A percentile compares a stretch with the other conserved stretches of the same genome.
phyloP scores from a whole-genome alignment of 495 filamentous ascomycete genomes.

The Darksidea phi region DNA sequence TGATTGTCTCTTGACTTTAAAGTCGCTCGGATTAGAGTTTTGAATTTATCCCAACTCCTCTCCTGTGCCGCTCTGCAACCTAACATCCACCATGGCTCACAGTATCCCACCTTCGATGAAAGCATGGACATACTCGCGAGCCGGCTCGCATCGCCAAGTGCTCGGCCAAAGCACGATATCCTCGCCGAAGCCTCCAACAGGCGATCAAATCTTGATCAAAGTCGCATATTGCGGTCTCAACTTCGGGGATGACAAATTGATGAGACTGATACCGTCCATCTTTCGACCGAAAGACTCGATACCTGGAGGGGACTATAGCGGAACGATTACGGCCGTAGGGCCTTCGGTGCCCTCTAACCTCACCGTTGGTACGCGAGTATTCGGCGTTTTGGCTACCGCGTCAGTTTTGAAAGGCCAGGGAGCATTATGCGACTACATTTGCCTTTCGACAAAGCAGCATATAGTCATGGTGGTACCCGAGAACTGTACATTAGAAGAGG shows the following conservation, averaged over 20 bases:
- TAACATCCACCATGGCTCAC: not conserved
- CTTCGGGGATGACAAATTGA: conserved; percentile 42
- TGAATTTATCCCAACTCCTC: too few relatives aligned
- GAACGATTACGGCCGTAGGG: conserved; percentile 41
- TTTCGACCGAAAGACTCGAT: conserved; percentile 40
- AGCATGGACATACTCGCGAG: conserved; percentile 38
- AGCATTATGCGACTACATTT: conserved; percentile 41
- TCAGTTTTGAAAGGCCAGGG: conserved; percentile 31
- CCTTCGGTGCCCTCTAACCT: conserved; percentile 23
- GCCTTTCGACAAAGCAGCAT: conserved; percentile 33
- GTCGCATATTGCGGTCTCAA: conserved; percentile 46
- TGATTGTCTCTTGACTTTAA: too few relatives aligned
- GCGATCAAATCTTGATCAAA: conserved; percentile 40
- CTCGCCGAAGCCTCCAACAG: conserved; percentile 13
- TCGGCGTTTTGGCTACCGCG: conserved; percentile 38
- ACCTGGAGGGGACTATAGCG: conserved; percentile 48
- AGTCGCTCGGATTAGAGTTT: too few relatives aligned
- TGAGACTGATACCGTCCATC: conserved; percentile 40
- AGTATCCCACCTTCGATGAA: conserved; percentile 13
- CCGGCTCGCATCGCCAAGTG: conserved; percentile 25
- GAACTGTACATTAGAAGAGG: conserved; percentile 28
- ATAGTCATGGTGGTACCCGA: conserved; percentile 37
- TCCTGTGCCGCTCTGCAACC: too few relatives aligned
- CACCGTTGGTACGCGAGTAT: conserved; percentile 36
- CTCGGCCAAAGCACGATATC: conserved; percentile 28